Evolutionary conservation across 345 rosid species (phyloP).

Genomic region (Psidium friedrichsthalianum): DNA sequence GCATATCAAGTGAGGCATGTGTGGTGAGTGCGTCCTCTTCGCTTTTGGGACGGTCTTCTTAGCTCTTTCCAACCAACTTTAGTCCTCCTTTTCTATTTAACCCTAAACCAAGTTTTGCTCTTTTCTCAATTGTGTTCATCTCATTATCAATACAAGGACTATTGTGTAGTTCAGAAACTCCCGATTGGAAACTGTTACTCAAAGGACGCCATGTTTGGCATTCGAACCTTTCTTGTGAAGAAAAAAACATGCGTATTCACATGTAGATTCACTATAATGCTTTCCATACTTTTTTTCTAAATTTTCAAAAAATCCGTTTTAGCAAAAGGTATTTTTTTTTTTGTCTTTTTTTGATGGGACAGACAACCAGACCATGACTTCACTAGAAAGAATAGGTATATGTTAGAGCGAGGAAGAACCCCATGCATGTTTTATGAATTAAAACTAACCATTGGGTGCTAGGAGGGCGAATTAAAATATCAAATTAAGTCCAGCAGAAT

Average conservation of each 20-base stretch:
- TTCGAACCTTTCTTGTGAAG: not conserved
- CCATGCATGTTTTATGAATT: not conserved
- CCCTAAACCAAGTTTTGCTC: not conserved
- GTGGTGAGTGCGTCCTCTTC: too few species aligned
- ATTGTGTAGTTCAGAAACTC: not conserved
- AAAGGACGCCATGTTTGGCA: not conserved
- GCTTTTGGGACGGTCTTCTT: too few species aligned
- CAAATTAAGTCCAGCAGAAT: not conserved
- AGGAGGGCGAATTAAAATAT: not conserved
- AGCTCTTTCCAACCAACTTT: not conserved
- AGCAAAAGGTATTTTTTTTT: too few species aligned
- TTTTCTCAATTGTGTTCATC: not conserved
- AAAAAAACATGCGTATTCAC: not conserved
- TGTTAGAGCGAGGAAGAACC: not conserved
- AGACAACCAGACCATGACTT: not conserved
- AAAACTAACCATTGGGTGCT: not conserved
- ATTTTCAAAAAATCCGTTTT: not conserved
- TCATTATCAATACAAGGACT: not conserved
- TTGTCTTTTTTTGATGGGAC: not conserved
- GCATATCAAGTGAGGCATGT: too few species aligned
- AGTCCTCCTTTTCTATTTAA: not conserved
- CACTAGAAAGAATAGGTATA: not conserved
- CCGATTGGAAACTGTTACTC: not conserved
- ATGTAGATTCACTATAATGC: not conserved
- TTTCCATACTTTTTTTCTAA: not conserved